Percentiles rank a stretch among this genome's conserved stretches.
Conservation (phyloP, 352 stramenopile genomes). For the Pelagophyceae sp. region DNA sequence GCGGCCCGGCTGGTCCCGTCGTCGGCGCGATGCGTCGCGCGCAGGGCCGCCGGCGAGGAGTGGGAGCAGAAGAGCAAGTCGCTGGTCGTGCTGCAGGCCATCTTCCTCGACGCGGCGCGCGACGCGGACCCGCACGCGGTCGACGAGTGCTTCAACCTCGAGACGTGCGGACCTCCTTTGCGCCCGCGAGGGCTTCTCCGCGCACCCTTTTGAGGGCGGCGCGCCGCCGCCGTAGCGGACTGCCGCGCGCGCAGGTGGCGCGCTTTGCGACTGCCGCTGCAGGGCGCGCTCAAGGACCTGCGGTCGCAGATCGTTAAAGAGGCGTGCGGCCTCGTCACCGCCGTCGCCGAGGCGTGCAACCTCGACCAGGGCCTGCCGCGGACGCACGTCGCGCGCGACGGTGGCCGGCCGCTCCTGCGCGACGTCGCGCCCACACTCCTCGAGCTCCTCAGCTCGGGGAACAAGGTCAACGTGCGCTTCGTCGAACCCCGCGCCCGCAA, state of each 20-base stretch:
- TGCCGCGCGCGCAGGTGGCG: not conserved
- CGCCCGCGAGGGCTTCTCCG: too few species aligned
- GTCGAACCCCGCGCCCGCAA: too few species aligned
- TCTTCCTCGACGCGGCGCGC: not conserved
- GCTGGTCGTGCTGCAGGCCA: not conserved
- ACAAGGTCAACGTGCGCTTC: not conserved
- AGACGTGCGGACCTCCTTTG: too few species aligned
- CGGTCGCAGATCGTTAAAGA: not conserved
- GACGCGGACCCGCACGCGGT: not conserved
- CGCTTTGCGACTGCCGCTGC: constrained; percentile 1
- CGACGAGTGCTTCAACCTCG: too few species aligned
- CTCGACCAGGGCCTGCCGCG: not conserved
- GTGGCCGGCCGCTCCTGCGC: not conserved
- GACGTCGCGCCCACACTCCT: not conserved
- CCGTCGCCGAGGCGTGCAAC: not conserved
- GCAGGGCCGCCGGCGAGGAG: not conserved
- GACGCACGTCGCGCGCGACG: not conserved
- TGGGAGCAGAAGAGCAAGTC: not conserved
- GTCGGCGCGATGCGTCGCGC: too few species aligned
- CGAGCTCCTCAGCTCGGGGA: constrained; percentile 1
- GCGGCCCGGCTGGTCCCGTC: too few species aligned
- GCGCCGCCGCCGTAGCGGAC: not conserved
- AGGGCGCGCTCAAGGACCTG: not conserved
- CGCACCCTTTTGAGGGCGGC: too few species aligned
- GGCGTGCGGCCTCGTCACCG: not conserved